These are phyloP conservation scores for Ceriops tagal DNA, from an alignment of 345 rosid genomes.

Conservation along the genomic window DNA sequence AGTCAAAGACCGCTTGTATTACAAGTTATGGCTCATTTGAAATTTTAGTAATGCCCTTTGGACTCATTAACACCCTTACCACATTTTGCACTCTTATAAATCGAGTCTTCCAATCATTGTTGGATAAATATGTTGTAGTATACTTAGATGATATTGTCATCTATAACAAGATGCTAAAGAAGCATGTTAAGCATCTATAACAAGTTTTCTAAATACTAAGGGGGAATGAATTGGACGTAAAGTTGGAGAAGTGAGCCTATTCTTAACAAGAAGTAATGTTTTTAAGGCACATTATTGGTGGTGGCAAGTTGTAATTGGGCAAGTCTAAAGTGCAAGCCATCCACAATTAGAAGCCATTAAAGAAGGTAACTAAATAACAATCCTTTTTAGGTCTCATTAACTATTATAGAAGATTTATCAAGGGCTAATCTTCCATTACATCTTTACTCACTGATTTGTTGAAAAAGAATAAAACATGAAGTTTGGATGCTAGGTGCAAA, in stretches of 20 bases:
- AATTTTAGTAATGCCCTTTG: background rate
- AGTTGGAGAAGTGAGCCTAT: too few relatives aligned
- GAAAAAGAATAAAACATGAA: too few relatives aligned
- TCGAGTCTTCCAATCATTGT: background rate
- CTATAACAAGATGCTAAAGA: background rate
- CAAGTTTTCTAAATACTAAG: background rate
- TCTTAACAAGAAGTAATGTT: background rate
- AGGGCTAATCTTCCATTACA: too few relatives aligned
- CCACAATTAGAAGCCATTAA: too few relatives aligned
- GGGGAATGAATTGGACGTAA: background rate
- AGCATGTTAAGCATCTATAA: background rate
- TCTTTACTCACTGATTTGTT: too few relatives aligned
- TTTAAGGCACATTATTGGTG: background rate
- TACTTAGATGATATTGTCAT: background rate
- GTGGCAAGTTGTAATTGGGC: too few relatives aligned
- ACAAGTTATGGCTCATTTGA: background rate
- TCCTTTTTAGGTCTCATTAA: too few relatives aligned
- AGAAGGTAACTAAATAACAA: too few relatives aligned
- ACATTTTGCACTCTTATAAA: background rate
- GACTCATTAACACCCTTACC: background rate
- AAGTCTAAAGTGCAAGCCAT: too few relatives aligned
- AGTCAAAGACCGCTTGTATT: background rate
- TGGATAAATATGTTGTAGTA: background rate
- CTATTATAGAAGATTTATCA: too few relatives aligned
- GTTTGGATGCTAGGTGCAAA: too few relatives aligned